Conservation (phyloP, 2,329 filamentous ascomycete species). For the Diaporthe citrichinensis region DNA sequence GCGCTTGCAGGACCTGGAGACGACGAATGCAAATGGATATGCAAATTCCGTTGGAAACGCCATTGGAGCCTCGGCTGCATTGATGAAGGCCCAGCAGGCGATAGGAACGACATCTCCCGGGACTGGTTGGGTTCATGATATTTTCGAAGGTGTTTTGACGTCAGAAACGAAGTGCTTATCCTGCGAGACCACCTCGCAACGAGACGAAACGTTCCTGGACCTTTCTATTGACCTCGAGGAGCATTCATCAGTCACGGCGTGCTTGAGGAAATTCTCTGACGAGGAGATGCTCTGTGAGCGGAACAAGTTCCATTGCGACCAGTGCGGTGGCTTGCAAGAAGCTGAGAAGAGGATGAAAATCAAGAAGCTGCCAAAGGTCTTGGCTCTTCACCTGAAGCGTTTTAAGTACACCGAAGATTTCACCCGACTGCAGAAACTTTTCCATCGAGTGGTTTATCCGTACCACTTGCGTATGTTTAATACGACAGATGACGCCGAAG, state of each 20-base stretch:
- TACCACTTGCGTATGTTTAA: conserved; percentile 98
- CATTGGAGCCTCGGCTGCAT: conserved; percentile 52
- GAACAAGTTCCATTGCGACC: conserved; percentile 99
- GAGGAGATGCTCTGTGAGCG: conserved; percentile 99
- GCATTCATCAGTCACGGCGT: conserved; percentile 96
- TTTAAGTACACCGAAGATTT: conserved; percentile 99
- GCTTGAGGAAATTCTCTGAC: conserved; percentile 93
- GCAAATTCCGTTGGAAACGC: conserved; percentile 66
- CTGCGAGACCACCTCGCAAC: conserved; percentile 94
- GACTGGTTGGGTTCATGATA: conserved; percentile 93
- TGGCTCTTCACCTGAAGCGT: conserved; percentile 93
- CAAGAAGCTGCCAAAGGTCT: conserved; percentile 90
- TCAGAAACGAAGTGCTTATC: conserved; percentile 97
- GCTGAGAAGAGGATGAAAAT: conserved; percentile 99
- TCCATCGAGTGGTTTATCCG: conserved; percentile 96
- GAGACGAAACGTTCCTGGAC: conserved; percentile 96
- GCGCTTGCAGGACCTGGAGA: conserved; percentile 68
- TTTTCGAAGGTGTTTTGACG: conserved; percentile 94
- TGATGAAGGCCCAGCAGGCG: conserved; percentile 47
- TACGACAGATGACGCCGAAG: conserved; percentile 94
- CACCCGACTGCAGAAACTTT: conserved; percentile 93
- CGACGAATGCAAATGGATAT: conserved; percentile 58
- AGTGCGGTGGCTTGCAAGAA: conserved; percentile 95
- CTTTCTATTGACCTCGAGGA: conserved; percentile 96
- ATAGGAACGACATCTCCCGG: conserved; percentile 69